Evolutionary conservation across 371 early-diverging fungal genomes (phyloP).

Genomic region (Rhizopus sp.): DNA sequence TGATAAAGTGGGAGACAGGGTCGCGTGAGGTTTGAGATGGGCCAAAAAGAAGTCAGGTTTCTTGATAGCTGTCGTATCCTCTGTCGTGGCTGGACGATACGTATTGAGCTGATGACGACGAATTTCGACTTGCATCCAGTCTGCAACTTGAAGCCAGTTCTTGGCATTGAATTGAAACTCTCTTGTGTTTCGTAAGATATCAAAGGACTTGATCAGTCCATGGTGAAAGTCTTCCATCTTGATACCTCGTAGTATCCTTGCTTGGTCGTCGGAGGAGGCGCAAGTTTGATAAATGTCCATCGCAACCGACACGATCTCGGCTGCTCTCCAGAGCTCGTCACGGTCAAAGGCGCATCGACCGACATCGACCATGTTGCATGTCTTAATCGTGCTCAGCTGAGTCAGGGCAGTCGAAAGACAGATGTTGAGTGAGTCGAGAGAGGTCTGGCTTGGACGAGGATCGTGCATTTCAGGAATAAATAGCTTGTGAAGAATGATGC

Average conservation of each 20-base stretch:
- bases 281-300: conserved; percentile 41
- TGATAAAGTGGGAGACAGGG: background rate
- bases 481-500: conserved; percentile 48
- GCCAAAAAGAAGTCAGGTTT: conserved; percentile 25
- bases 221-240: conserved; percentile 29
- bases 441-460: conserved; percentile 31
- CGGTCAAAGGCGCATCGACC: conserved; percentile 50
- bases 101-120: conserved; percentile 32
- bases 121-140: conserved; percentile 47
- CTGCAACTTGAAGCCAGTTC: conserved; percentile 44
- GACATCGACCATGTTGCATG: conserved; percentile 24
- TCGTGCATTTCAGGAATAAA: conserved; percentile 48
- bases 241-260: conserved; percentile 27
- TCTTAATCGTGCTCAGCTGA: conserved; percentile 36
- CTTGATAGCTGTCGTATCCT: conserved; percentile 1
- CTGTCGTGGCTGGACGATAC: background rate
- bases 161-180: conserved; percentile 31
- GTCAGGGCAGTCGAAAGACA: conserved; percentile 35
- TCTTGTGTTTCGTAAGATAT: conserved; percentile 29
- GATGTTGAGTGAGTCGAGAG: conserved; percentile 45
- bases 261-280: conserved; percentile 25
- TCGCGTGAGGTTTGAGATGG: conserved; percentile 21
- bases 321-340: conserved; percentile 48
- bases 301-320: conserved; percentile 39
- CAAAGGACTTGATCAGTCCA: conserved; percentile 31